Conservation (phyloP, 352 stramenopile species). For the Phytophthora sp. region DNA sequence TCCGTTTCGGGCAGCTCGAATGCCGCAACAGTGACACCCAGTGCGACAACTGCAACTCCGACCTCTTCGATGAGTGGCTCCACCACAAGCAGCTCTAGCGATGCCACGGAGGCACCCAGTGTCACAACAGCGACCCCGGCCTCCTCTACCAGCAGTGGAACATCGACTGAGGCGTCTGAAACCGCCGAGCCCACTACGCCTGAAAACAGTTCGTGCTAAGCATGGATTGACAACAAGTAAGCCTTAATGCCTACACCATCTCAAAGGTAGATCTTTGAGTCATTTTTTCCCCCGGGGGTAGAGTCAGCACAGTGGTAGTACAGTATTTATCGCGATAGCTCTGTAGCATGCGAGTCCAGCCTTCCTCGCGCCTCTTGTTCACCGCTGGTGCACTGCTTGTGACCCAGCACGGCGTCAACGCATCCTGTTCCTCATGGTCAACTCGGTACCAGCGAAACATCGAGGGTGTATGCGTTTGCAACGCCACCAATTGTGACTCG, state of each 20-base stretch:
- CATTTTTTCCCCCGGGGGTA: conserved; percentile 13
- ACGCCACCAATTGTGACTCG: conserved; percentile 41
- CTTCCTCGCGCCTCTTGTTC: not conserved
- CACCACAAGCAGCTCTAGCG: too few relatives aligned
- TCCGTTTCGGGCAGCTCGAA: conserved; percentile 8
- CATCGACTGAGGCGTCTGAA: conserved; percentile 13
- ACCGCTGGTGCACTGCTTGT: conserved; percentile 2
- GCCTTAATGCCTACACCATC: too few relatives aligned
- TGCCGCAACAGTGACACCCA: not conserved
- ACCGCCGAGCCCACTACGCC: conserved; percentile 28
- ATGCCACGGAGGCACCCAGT: not conserved
- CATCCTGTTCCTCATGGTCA: conserved; percentile 41
- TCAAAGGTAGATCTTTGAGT: too few relatives aligned
- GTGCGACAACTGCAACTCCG: not conserved
- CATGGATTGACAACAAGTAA: conserved; percentile 11
- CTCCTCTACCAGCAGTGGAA: conserved; percentile 6
- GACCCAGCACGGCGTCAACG: not conserved
- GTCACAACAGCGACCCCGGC: not conserved
- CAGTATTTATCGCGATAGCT: too few relatives aligned
- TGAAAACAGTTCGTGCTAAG: conserved; percentile 32
- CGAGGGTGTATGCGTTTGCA: conserved; percentile 55
- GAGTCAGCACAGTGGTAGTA: too few relatives aligned
- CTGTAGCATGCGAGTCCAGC: conserved; percentile 10
- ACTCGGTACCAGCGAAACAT: conserved; percentile 49
- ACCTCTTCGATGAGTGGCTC: not conserved